phyloP scores from a whole-genome alignment of 192 early-diverging fungal species.

The Coemansia sp. region DNA sequence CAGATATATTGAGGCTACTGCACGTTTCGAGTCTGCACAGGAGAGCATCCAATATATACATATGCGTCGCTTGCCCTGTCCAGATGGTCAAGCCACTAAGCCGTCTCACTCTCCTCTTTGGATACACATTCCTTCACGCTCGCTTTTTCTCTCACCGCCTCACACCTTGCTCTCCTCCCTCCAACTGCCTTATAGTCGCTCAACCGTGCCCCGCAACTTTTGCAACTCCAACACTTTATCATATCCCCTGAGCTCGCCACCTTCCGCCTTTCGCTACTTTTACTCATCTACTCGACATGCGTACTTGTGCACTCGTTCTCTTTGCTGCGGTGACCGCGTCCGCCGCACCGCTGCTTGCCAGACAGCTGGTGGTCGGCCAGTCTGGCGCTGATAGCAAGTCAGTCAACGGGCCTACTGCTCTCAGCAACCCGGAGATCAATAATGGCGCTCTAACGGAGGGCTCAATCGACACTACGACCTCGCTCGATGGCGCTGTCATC shows the following conservation, averaged over 20 bases:
- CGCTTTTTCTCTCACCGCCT: no score
- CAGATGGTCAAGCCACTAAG: constrained; percentile 6
- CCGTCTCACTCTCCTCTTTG: neutral
- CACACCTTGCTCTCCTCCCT: neutral
- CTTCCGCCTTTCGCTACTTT: neutral
- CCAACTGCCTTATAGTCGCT: neutral
- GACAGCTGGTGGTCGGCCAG: constrained; percentile 40
- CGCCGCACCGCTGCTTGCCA: constrained; percentile 35
- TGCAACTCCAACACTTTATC: neutral
- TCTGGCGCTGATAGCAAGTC: constrained; percentile 21
- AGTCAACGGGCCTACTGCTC: constrained; percentile 47
- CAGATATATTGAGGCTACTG: neutral
- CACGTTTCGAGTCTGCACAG: neutral
- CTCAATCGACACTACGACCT: constrained; percentile 34
- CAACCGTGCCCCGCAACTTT: neutral
- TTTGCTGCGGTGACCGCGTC: constrained; percentile 28
- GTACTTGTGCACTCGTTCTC: constrained; percentile 21
- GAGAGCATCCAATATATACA: neutral
- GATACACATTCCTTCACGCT: neutral
- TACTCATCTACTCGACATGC: constrained; percentile 1
- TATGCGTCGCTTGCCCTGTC: neutral
- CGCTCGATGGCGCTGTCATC: constrained; percentile 39
- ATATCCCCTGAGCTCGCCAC: neutral
- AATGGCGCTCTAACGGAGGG: constrained; percentile 37
- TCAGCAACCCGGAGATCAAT: constrained; percentile 40